Conservation (phyloP, 768 basidiomycete species). For the Kondoa malvinella region DNA sequence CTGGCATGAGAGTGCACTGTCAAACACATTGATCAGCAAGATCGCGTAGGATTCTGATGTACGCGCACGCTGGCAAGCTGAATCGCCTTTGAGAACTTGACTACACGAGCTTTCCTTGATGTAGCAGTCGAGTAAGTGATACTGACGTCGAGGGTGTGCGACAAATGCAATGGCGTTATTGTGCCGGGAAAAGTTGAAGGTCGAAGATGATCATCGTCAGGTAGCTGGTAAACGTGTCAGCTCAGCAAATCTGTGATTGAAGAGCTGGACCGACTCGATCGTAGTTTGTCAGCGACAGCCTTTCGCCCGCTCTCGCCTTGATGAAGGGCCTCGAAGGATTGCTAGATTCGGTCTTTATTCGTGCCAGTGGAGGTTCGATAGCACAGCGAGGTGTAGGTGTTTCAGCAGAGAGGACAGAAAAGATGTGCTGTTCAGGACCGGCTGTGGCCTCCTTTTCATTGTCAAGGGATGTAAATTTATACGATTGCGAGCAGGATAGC, state of each 20-base stretch:
- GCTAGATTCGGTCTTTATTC: not conserved
- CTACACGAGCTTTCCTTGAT: not conserved
- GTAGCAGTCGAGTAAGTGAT: not conserved
- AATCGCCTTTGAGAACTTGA: not conserved
- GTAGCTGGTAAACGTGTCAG: not conserved
- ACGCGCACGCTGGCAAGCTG: not conserved
- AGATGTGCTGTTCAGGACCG: not conserved
- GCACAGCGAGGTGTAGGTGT: not conserved
- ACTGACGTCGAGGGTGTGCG: not conserved
- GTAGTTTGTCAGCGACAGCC: not conserved
- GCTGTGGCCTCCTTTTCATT: not conserved
- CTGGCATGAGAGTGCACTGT: not conserved
- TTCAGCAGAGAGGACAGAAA: not conserved
- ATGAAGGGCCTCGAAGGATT: not conserved
- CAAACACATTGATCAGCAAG: not conserved
- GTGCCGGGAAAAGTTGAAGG: not conserved
- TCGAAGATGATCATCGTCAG: not conserved
- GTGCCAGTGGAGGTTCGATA: not conserved
- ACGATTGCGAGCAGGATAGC: not conserved
- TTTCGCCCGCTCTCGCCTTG: not conserved
- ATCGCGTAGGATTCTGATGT: too few relatives aligned
- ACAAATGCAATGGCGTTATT: not conserved
- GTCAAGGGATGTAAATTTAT: not conserved
- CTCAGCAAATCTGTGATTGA: not conserved
- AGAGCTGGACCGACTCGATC: not conserved